Evolutionary conservation across 192 early-diverging fungal genomes (phyloP).

Genomic region (Chytriomyces hyalinus): DNA sequence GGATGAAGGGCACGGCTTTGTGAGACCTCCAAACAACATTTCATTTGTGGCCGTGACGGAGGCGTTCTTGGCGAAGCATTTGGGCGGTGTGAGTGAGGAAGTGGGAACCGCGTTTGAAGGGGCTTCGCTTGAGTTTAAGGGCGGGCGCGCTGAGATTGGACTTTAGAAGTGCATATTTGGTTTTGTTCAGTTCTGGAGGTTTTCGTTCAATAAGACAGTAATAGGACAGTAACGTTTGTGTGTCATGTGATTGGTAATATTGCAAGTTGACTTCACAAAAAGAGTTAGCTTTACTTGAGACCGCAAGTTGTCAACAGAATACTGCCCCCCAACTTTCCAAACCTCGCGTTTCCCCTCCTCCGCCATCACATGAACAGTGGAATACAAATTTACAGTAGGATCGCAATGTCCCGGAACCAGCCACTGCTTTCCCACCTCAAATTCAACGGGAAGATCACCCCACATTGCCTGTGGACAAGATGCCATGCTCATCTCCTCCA

Average conservation of each 20-base stretch:
- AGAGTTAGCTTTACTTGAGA: too few species aligned
- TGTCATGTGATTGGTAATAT: too few species aligned
- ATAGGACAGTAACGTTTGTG: too few species aligned
- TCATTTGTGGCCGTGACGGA: slow-evolving; percentile 42
- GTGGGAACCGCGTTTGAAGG: slow-evolving; percentile 16
- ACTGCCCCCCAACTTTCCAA: neutral
- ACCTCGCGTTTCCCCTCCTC: neutral
- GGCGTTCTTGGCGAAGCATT: slow-evolving; percentile 39
- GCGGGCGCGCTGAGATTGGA: neutral
- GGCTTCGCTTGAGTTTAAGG: slow-evolving; percentile 19
- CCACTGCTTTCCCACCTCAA: neutral
- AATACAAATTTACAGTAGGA: neutral
- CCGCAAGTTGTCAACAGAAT: too few species aligned
- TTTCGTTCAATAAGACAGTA: too few species aligned
- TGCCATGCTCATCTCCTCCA: neutral
- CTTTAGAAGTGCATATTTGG: neutral
- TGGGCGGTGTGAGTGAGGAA: slow-evolving; percentile 25
- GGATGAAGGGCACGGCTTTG: slow-evolving; percentile 52
- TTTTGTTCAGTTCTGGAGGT: too few species aligned
- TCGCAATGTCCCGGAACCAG: neutral
- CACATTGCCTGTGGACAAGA: neutral
- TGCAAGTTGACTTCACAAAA: too few species aligned
- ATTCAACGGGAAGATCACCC: too few species aligned
- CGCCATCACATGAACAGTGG: neutral
- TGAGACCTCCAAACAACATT: slow-evolving; percentile 45